These are phyloP conservation scores for Pseudonectria foliicola DNA, from an alignment of 2,329 filamentous ascomycete species.

Conservation along the genomic window DNA sequence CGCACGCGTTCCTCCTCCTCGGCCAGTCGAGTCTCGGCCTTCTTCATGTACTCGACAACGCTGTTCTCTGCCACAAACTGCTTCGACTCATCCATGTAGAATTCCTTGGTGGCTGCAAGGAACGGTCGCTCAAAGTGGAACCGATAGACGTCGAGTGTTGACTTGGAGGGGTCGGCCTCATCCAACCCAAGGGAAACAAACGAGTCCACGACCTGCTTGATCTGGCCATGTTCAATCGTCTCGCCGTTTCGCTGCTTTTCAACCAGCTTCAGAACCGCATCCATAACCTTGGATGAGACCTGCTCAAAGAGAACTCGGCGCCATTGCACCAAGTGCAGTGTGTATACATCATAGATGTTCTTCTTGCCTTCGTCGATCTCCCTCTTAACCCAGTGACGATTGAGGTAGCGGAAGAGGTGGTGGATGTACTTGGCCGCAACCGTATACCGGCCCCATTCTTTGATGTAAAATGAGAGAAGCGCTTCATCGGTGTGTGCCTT, in stretches of 20 bases:
- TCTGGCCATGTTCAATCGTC: constrained; percentile 94
- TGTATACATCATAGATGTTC: constrained; percentile 97
- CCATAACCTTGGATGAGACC: constrained; percentile 86
- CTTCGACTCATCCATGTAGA: constrained; percentile 88
- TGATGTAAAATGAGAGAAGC: constrained; percentile 85
- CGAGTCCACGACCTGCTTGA: constrained; percentile 94
- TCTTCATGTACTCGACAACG: constrained; percentile 99
- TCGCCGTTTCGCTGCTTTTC: constrained; percentile 97
- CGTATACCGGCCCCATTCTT: constrained; percentile 94
- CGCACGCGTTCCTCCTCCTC: constrained; percentile 93
- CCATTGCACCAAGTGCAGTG: constrained; percentile 92
- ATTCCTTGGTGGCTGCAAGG: constrained; percentile 72
- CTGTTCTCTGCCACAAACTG: constrained; percentile 95
- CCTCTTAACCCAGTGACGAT: constrained; percentile 97
- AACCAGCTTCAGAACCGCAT: constrained; percentile 85
- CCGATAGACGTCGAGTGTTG: constrained; percentile 90
- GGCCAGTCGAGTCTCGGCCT: constrained; percentile 80
- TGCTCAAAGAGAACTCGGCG: constrained; percentile 81
- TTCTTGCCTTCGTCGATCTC: constrained; percentile 99
- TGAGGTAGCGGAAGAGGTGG: constrained; percentile 91
- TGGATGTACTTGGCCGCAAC: constrained; percentile 96
- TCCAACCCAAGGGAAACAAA: constrained; percentile 94
- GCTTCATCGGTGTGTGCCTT: constrained; percentile 82
- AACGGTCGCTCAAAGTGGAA: constrained; percentile 91
- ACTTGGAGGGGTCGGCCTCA: constrained; percentile 86